Percentiles rank a stretch among this genome's conserved stretches.
Conservation (phyloP, 2,329 filamentous ascomycete genomes). For the Tolypocladium ophioglossoides region DNA sequence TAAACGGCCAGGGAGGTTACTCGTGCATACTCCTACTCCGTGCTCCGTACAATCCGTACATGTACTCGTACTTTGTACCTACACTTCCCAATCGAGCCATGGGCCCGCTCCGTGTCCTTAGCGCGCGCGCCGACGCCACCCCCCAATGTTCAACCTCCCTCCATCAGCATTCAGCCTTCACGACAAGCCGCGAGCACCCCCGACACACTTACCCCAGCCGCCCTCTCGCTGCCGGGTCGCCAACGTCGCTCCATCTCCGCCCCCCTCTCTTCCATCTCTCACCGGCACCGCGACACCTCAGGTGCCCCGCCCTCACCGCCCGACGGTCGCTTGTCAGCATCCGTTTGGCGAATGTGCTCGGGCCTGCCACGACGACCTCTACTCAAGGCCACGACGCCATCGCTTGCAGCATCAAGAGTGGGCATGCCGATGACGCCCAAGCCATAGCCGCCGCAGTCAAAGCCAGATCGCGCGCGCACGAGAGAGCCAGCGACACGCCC, state of each 20-base stretch:
- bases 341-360: not conserved
- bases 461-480: not conserved
- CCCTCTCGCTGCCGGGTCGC: not conserved
- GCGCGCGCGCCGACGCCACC: conserved; percentile 5
- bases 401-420: not conserved
- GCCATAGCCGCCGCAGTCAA: not conserved
- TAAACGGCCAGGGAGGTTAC: not conserved
- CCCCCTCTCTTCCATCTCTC: not conserved
- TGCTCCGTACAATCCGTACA: too few species aligned
- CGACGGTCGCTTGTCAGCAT: not conserved
- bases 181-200: conserved; percentile 1
- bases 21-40: too few species aligned
- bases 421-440: not conserved
- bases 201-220: not conserved
- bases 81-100: conserved; percentile 7
- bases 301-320: not conserved
- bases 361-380: not conserved
- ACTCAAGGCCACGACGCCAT: not conserved
- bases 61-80: too few species aligned
- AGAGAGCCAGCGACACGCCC: not conserved
- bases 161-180: conserved; percentile 11
- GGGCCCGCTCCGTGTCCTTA: conserved; percentile 4
- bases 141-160: conserved; percentile 15
- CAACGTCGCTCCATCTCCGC: not conserved
- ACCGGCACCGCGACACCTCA: not conserved